Evolutionary conservation across 352 stramenopile genomes (phyloP).

Genomic region (Globisporangium cylindrosporum): DNA sequence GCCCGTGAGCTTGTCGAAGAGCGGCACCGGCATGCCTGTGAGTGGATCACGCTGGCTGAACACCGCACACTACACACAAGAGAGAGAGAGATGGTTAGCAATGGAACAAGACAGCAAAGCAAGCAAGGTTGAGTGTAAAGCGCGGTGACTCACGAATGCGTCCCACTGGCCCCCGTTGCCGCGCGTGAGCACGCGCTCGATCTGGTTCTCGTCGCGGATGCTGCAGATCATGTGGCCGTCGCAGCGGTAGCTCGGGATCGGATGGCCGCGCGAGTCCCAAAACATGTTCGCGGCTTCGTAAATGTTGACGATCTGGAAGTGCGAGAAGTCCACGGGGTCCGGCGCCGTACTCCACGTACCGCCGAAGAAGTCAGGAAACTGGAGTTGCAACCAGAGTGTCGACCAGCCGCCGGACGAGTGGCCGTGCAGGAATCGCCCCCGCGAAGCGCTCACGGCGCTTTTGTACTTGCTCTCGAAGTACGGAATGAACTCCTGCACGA

Average conservation of each 20-base stretch:
- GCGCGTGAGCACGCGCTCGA: slow-evolving; percentile 59
- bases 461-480: slow-evolving; percentile 55
- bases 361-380: slow-evolving; percentile 70
- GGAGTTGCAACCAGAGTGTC: slow-evolving; percentile 72
- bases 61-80: slow-evolving; percentile 39
- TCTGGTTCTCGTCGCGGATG: slow-evolving; percentile 69
- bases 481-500: slow-evolving; percentile 71
- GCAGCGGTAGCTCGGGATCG: slow-evolving; percentile 55
- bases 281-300: slow-evolving; percentile 73
- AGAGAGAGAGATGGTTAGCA: slow-evolving; percentile 6
- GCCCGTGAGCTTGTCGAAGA: slow-evolving; percentile 75
- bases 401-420: slow-evolving; percentile 74
- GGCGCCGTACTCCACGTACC: slow-evolving; percentile 72
- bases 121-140: neutral
- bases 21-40: slow-evolving; percentile 49
- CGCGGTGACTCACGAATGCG: slow-evolving; percentile 56
- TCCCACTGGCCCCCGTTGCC: slow-evolving; percentile 80
- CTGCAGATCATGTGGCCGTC: slow-evolving; percentile 51
- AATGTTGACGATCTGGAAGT: slow-evolving; percentile 69
- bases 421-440: slow-evolving; percentile 60
- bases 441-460: slow-evolving; percentile 22
- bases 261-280: slow-evolving; percentile 56
- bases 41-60: slow-evolving; percentile 49
- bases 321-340: slow-evolving; percentile 66
- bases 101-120: neutral